Conservation (phyloP, 352 stramenopile species). For the Phytophthora pluvialis region DNA sequence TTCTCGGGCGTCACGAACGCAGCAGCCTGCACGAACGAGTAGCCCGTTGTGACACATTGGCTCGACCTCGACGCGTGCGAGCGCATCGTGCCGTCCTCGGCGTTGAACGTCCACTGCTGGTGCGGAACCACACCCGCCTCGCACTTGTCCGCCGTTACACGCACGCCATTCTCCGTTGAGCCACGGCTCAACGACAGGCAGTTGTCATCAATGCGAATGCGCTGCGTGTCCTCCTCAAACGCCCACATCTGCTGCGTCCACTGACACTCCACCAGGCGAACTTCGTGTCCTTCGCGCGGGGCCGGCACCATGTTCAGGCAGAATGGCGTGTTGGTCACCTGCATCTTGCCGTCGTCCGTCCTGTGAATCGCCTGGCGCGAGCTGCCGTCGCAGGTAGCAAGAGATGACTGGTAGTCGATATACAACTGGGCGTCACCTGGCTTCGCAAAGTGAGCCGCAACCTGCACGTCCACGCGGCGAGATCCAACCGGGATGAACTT, state of each 20-base stretch:
- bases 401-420: conserved; percentile 51
- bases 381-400: conserved; percentile 63
- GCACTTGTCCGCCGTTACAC: conserved; percentile 54
- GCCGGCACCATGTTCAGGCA: conserved; percentile 55
- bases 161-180: conserved; percentile 50
- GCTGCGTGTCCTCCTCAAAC: conserved; percentile 45
- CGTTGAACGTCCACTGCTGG: conserved; percentile 64
- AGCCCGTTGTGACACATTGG: conserved; percentile 73
- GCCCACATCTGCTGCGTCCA: conserved; percentile 69
- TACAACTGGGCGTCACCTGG: conserved; percentile 63
- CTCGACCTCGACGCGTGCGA: conserved; percentile 35
- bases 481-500: conserved; percentile 81
- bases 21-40: conserved; percentile 69
- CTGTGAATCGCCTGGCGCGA: conserved; percentile 58
- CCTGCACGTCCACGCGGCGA: conserved; percentile 53
- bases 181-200: conserved; percentile 70
- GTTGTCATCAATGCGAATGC: conserved; percentile 55
- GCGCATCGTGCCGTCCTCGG: conserved; percentile 48
- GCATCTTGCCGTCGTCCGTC: conserved; percentile 68
- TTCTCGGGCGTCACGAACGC: conserved; percentile 74
- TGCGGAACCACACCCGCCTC: conserved; percentile 28
- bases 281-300: conserved; percentile 47
- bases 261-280: conserved; percentile 66
- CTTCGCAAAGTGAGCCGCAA: conserved; percentile 52
- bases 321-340: conserved; percentile 57